Conservation (phyloP, 805 yeast genomes). For the Tetrapisispora nanseiensis region DNA sequence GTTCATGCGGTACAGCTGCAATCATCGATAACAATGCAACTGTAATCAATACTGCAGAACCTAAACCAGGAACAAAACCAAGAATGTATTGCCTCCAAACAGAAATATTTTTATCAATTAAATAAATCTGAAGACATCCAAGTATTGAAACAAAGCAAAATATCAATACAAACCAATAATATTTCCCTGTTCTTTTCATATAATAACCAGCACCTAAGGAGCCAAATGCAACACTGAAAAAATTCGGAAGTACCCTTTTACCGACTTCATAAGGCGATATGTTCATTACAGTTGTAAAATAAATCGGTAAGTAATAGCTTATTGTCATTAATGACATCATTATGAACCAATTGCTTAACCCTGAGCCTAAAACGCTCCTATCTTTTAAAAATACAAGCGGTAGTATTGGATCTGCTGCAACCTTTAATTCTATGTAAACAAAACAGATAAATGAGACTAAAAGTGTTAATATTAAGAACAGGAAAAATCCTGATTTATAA, state of each 20-base stretch:
- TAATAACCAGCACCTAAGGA: constrained; percentile 55
- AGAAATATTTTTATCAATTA: constrained; percentile 27
- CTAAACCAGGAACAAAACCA: constrained; percentile 42
- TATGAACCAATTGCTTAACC: constrained; percentile 25
- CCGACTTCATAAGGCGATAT: constrained; percentile 51
- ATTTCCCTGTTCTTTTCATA: constrained; percentile 55
- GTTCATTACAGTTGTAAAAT: constrained; percentile 44
- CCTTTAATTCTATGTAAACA: constrained; percentile 34
- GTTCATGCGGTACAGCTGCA: constrained; percentile 59
- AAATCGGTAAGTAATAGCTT: constrained; percentile 54
- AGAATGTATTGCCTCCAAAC: constrained; percentile 37
- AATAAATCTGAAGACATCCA: constrained; percentile 3
- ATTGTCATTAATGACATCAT: constrained; percentile 38
- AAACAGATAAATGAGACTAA: constrained; percentile 33
- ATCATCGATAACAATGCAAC: constrained; percentile 45
- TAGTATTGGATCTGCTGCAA: constrained; percentile 48
- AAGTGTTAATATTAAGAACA: constrained; percentile 8
- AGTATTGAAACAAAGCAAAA: not conserved
- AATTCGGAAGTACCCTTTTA: constrained; percentile 48
- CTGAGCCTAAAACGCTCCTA: constrained; percentile 53
- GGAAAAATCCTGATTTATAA: constrained; percentile 28
- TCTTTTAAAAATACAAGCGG: constrained; percentile 47
- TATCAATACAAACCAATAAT: constrained; percentile 37
- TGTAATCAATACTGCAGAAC: constrained; percentile 51
- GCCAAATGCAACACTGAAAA: constrained; percentile 47